These are phyloP conservation scores for Castanea sativa DNA, from an alignment of 306 rosid genomes.

Conservation along the genomic window DNA sequence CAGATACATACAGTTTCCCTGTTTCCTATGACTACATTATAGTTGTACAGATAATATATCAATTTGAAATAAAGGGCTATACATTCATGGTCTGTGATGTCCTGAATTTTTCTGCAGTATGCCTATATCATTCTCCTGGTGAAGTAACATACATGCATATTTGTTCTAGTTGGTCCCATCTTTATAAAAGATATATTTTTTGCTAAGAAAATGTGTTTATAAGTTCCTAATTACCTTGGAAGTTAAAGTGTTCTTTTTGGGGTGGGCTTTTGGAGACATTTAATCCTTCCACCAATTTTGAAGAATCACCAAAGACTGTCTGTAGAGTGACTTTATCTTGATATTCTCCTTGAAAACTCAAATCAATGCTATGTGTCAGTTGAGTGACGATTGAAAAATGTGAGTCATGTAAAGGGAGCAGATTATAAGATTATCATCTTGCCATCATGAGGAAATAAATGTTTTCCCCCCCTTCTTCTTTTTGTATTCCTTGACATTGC, in stretches of 20 bases:
- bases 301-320: background rate
- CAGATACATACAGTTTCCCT: background rate
- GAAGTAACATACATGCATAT: background rate
- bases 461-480: constrained; percentile 10
- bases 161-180: background rate
- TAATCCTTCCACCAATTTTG: constrained; percentile 1
- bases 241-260: too few relatives aligned
- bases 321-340: background rate
- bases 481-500: constrained; percentile 42
- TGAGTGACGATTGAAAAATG: background rate
- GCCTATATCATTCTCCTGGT: background rate
- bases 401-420: background rate
- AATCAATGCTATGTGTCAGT: background rate
- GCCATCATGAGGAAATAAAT: constrained; percentile 7
- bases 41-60: too few relatives aligned
- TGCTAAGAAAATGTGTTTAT: too few relatives aligned
- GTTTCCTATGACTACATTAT: too few relatives aligned
- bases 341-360: constrained; percentile 7
- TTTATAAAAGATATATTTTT: background rate
- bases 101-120: background rate
- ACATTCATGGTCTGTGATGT: background rate
- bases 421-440: background rate
- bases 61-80: too few relatives aligned
- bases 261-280: background rate
- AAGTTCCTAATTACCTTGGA: too few relatives aligned